Percentiles rank a stretch among this genome's conserved stretches.
phyloP scores from a whole-genome alignment of 345 rosid genomes.

The Mallotus nudiflorus region DNA sequence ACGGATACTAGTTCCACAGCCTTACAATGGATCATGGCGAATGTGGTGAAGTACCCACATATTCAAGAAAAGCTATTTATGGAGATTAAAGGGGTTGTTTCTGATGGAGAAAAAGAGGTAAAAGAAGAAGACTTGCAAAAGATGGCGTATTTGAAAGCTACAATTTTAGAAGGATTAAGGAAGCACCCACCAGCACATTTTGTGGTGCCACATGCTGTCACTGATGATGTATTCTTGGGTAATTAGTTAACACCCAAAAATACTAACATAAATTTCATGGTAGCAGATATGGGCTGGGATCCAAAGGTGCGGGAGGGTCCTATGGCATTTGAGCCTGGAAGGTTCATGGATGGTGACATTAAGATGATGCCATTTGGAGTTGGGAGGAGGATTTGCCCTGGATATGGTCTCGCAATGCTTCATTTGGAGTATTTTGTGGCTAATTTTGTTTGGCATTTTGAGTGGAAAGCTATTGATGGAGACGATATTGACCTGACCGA shows the following conservation, averaged over 20 bases:
- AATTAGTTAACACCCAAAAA: neutral
- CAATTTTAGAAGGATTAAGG: constrained; percentile 17
- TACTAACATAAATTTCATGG: constrained; percentile 1
- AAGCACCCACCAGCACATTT: constrained; percentile 14
- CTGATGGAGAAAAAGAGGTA: constrained; percentile 1
- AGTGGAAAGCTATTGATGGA: constrained; percentile 18
- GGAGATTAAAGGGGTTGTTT: constrained; percentile 13
- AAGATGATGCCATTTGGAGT: constrained; percentile 27
- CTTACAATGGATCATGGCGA: constrained; percentile 23
- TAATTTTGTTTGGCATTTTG: constrained; percentile 16
- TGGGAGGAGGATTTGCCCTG: constrained; percentile 27
- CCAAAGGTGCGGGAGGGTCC: constrained; percentile 25
- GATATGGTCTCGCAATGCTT: constrained; percentile 12
- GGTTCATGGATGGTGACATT: constrained; percentile 20
- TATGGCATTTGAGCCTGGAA: constrained; percentile 23
- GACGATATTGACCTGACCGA: constrained; percentile 1
- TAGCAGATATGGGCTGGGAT: constrained; percentile 1
- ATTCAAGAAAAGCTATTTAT: constrained; percentile 10
- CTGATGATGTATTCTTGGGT: neutral
- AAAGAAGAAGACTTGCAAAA: constrained; percentile 13
- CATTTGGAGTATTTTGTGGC: constrained; percentile 25
- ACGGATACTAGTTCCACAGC: constrained; percentile 10
- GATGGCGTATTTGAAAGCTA: constrained; percentile 13
- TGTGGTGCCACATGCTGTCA: constrained; percentile 9
- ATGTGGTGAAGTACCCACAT: constrained; percentile 17